A percentile compares a stretch with the other conserved stretches of the same genome.
These are phyloP conservation scores for Candida boleticola DNA, from an alignment of 805 yeast species.

Conservation along the genomic window DNA sequence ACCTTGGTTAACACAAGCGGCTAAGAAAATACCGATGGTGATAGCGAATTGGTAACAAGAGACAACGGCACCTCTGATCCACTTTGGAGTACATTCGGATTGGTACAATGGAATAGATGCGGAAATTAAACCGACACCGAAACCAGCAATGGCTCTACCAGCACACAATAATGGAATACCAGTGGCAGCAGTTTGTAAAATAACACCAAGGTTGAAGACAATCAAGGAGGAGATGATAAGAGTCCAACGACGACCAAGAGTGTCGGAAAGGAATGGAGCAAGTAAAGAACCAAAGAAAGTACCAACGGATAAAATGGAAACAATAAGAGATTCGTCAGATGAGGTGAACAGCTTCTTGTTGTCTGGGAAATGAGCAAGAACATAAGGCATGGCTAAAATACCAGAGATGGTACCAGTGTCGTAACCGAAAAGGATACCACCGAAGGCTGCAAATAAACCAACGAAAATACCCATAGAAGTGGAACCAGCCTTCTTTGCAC, in stretches of 20 bases:
- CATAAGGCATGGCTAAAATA: constrained; percentile 40
- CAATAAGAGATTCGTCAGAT: constrained; percentile 23
- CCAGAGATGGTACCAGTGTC: constrained; percentile 45
- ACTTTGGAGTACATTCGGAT: constrained; percentile 40
- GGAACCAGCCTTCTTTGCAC: constrained; percentile 47
- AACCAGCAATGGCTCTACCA: constrained; percentile 40
- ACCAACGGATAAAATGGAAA: constrained; percentile 36
- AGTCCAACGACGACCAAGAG: constrained; percentile 39
- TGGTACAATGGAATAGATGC: constrained; percentile 39
- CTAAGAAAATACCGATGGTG: constrained; percentile 37
- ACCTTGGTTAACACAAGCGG: constrained; percentile 37
- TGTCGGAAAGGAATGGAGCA: constrained; percentile 37
- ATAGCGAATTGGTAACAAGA: constrained; percentile 41
- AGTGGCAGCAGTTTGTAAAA: constrained; percentile 37
- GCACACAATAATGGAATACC: constrained; percentile 34
- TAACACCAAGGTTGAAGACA: constrained; percentile 36
- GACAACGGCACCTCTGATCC: constrained; percentile 44
- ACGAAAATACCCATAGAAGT: constrained; percentile 39
- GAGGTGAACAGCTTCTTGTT: constrained; percentile 14
- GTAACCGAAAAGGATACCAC: constrained; percentile 42
- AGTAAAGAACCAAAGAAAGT: constrained; percentile 39
- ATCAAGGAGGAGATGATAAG: constrained; percentile 30
- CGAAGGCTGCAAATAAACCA: constrained; percentile 41
- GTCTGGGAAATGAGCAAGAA: constrained; percentile 24
- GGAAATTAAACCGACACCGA: constrained; percentile 43